Base-by-base conservation (phyloP, 352 stramenopile species). In the Saprolegnia diclina region DNA sequence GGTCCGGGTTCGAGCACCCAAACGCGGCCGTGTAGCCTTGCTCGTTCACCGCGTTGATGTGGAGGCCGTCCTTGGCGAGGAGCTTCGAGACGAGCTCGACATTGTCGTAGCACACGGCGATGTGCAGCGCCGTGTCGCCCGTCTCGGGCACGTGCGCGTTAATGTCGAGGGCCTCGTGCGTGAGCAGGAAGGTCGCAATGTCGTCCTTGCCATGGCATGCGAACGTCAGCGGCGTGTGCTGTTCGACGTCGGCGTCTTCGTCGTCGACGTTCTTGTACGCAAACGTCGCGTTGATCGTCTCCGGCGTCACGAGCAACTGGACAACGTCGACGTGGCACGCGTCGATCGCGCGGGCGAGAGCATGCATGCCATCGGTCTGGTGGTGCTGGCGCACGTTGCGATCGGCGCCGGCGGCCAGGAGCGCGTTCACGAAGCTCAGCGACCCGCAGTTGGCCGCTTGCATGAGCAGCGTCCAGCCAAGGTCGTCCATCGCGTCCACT, bases 401-500 rank as follows among this genome's bases (percentile, higher is more conserved):
- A 45, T 24, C 19, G 1, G 61, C 61, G 32, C 26, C 26, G 18
- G 18, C 45, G 48, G 90, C 72, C 35, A 78, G 65, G 32, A 94
- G 74, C 44, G 82, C 76, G 26, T 68, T 73, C 10, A 94, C 76
- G 1, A 71, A 65, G 10, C 9, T 14, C 22, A 64, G n/a, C 14
- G 35, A 32, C 0, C 83, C 84, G 21, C 75, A 88, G 76, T 92
- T 94, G 19, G 82, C 82, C 5, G 86, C 83, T 71, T 94, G 86
- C 84, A 94, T 94, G 52, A 94, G 74, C 57, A 94, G 74, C 62
- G 86, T 92, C 86, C 86, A 94, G 3, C 86, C 86, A 53, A 91
- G 76, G 29, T 82, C 79, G 73, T 92, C 86, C 40, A 90, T 66
- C 37, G 82, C 61, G 26, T 63, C 71, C 40, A 88, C 62, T 45